These are phyloP conservation scores for Coleophoma eucalyptorum DNA, from an alignment of 2,329 filamentous ascomycete species.

Conservation along the genomic window DNA sequence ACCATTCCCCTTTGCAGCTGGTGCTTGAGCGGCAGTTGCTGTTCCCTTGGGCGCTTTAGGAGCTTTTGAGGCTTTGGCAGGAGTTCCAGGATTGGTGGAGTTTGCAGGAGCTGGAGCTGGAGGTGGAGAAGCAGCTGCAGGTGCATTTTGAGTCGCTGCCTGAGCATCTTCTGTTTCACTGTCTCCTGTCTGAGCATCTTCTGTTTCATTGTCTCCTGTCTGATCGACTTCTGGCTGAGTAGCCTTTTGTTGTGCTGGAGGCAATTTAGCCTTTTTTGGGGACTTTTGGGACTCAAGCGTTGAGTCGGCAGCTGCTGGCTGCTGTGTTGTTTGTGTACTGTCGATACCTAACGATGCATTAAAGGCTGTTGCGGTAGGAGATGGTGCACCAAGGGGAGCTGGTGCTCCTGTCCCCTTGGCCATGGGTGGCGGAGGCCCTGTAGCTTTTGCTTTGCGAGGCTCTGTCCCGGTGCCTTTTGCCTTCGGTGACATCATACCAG, in stretches of 20 bases:
- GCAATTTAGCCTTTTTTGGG: neutral
- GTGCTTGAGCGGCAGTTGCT: constrained; percentile 4
- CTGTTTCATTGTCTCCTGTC: neutral
- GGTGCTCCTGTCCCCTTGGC: neutral
- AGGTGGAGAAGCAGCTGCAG: neutral
- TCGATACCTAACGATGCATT: neutral
- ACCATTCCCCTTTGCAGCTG: neutral
- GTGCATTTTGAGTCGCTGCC: neutral
- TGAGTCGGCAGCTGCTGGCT: neutral
- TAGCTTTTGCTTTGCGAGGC: neutral
- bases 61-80: neutral
- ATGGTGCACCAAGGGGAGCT: neutral
- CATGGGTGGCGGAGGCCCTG: neutral
- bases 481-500: neutral
- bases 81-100: neutral
- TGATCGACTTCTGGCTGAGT: neutral
- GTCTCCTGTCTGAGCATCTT: neutral
- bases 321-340: neutral
- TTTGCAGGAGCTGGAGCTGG: neutral
- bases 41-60: neutral
- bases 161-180: neutral
- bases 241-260: neutral
- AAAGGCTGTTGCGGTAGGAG: neutral
- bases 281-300: neutral
- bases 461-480: neutral